Evolutionary conservation across 768 basidiomycete species (phyloP), one percentile per base, ranked within the genome.

Genomic region (Mycena rosella): DNA sequence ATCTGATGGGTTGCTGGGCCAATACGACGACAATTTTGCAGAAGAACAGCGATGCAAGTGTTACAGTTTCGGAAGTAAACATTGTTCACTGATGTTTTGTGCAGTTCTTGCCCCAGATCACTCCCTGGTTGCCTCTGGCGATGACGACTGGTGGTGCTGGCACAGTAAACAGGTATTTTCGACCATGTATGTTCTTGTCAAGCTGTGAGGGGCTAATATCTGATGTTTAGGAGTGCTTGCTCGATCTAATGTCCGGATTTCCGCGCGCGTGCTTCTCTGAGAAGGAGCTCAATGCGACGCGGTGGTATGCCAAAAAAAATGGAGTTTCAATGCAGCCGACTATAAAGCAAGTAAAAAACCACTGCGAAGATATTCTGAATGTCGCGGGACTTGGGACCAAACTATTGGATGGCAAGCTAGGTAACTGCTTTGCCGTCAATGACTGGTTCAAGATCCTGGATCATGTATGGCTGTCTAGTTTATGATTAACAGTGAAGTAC

Each of bases 371-470:
- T 15, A 56, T 56, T 11, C 36, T 56, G 22, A 42, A 56, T 15
- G 15, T 27, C 36, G 34, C 36, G 22, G 54, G 36, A 5, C 36
- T 42, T 8, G 38, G n/a, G 6, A 38, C 40, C 1, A 56, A 56
- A 40, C 36, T 38, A 20, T 13, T 54, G 14, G 52, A 54, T 27
- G 52, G 52, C 26, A 54, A 54, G n/a, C 52, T 57, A 6, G 55
- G 55, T 17, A 57, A 57, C n/a, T 27, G 26, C 24, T 44, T 57
- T 10, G 55, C 40, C 11, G 40, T 57, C 1, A 42, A 42, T 10
- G 55, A 57, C 55, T 57, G 38, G 55, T 40, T 40, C 26, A 57
- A 57, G 40, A 57, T 57, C 10, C 55, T 57, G 26, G 17, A 26
- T 5, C 40, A 57, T 20, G 55, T 57, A 57, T n/a, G 40, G 20